phyloP scores from a whole-genome alignment of 2,329 filamentous ascomycete genomes.

The Xylaria sp. region DNA sequence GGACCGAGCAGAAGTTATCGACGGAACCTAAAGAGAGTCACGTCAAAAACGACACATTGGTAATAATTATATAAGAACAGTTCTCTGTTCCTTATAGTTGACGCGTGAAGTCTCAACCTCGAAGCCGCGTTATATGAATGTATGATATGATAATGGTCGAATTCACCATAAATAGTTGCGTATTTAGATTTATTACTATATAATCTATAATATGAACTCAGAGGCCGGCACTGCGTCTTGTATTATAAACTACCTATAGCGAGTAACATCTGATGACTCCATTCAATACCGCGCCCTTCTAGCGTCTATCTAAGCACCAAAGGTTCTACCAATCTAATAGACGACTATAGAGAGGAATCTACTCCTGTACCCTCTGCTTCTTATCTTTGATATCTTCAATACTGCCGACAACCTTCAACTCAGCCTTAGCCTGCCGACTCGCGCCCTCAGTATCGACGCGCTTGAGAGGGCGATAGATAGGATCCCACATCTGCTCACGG shows the following conservation, averaged over 20 bases:
- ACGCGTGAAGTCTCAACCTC: too few species aligned
- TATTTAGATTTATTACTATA: neutral
- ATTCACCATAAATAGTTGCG: too few species aligned
- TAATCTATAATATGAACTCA: too few species aligned
- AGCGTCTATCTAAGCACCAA: neutral
- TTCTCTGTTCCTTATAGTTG: neutral
- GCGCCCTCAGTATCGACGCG: conserved; percentile 64
- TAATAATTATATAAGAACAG: neutral
- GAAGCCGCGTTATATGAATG: too few species aligned
- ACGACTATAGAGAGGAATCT: neutral
- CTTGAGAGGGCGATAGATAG: conserved; percentile 72
- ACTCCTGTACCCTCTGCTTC: conserved; percentile 20
- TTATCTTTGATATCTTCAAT: conserved; percentile 43
- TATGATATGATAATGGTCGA: too few species aligned
- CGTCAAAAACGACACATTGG: neutral
- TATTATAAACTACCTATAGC: neutral
- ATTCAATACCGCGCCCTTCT: too few species aligned
- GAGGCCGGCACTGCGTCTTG: neutral
- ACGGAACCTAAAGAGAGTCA: neutral
- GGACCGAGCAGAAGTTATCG: too few species aligned
- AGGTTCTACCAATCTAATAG: neutral
- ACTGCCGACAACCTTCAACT: conserved; percentile 62
- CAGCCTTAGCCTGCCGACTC: conserved; percentile 67
- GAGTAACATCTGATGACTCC: neutral
- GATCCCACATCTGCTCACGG: conserved; percentile 81